Evolutionary conservation across 169 alveolate species (phyloP).

Genomic region (Plasmodium knowlesi): DNA sequence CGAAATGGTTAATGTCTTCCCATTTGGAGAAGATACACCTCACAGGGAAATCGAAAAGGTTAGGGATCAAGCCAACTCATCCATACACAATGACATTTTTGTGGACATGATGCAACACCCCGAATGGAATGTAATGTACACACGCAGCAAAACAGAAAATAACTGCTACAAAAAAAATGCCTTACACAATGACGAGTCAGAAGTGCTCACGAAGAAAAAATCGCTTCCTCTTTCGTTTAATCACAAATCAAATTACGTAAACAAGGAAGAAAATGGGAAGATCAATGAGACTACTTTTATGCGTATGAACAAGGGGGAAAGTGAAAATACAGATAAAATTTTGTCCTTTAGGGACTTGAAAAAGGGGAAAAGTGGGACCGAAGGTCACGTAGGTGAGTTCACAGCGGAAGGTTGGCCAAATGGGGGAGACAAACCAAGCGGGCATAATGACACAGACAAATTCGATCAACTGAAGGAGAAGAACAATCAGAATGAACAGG

Average conservation of each 20-base stretch:
- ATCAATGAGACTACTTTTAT: background rate
- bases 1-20: background rate
- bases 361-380: background rate
- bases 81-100: background rate
- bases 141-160: background rate
- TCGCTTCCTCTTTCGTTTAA: conserved; percentile 1
- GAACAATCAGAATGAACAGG: background rate
- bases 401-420: background rate
- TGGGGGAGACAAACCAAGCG: background rate
- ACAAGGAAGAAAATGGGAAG: background rate
- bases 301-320: background rate
- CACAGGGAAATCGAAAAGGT: background rate
- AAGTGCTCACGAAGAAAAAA: background rate
- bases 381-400: background rate
- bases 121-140: background rate
- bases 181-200: background rate
- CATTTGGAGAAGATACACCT: background rate
- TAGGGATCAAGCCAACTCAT: background rate
- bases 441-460: background rate
- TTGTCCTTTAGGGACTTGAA: background rate
- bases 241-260: conserved; percentile 3
- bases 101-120: background rate
- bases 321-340: background rate
- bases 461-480: background rate
- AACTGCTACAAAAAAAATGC: background rate